Conservation (phyloP, 192 early-diverging fungal species). For the Chytriomyces confervae region DNA sequence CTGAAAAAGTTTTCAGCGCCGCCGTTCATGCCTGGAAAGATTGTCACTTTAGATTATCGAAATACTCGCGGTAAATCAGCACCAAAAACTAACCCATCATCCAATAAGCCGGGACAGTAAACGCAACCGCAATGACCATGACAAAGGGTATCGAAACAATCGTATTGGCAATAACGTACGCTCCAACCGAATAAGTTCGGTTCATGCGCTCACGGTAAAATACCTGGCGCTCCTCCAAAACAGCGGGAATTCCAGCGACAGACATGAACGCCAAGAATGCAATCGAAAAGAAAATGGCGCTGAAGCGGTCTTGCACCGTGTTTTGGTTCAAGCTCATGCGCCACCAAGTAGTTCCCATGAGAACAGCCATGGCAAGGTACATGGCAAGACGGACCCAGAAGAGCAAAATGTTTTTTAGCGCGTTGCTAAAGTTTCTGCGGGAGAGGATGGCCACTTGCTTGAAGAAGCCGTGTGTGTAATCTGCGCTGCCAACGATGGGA, state of each 20-base stretch:
- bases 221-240: conserved; percentile 48
- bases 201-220: conserved; percentile 48
- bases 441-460: conserved; percentile 37
- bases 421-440: conserved; percentile 29
- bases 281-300: conserved; percentile 44
- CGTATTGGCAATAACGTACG: conserved; percentile 46
- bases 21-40: not conserved
- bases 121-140: conserved; percentile 37
- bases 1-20: conserved; percentile 44
- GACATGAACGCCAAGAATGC: conserved; percentile 45
- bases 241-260: conserved; percentile 52
- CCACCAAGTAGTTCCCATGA: conserved; percentile 44
- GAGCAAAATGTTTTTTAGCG: conserved; percentile 37
- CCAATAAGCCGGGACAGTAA: conserved; percentile 45
- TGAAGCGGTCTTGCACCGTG: conserved; percentile 40
- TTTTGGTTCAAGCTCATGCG: conserved; percentile 38
- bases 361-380: conserved; percentile 46
- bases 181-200: conserved; percentile 40
- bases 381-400: conserved; percentile 49
- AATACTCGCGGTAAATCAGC: not conserved
- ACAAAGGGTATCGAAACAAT: conserved; percentile 45
- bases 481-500: conserved; percentile 17
- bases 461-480: conserved; percentile 37
- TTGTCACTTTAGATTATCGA: too few species aligned
- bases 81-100: conserved; percentile 8